Conservation (phyloP, 139 green algal species). For the Chlorella sorokiniana region DNA sequence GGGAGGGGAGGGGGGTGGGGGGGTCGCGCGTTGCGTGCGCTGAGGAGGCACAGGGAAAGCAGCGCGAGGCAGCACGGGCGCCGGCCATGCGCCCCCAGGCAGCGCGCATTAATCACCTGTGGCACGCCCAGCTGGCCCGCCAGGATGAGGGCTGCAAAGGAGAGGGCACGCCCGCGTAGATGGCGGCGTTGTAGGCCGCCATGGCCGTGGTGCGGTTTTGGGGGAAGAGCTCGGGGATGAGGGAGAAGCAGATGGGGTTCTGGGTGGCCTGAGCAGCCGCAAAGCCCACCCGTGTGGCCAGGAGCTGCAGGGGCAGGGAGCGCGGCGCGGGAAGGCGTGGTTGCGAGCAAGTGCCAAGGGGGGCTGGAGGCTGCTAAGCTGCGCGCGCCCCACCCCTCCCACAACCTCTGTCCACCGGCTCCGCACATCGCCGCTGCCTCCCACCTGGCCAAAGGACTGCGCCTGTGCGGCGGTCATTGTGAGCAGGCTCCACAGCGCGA, state of each 20-base stretch:
- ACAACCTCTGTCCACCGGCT: not conserved
- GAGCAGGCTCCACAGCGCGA: conserved; percentile 72
- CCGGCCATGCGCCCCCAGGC: not conserved
- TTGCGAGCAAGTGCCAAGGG: not conserved
- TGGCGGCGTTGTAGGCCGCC: conserved; percentile 86
- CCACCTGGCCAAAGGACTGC: conserved; percentile 38
- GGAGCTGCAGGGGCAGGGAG: conserved; percentile 51
- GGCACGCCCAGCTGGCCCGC: conserved; percentile 59
- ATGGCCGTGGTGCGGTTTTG: conserved; percentile 79
- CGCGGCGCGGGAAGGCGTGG: not conserved
- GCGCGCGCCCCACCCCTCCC: too few species aligned
- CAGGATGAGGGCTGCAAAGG: conserved; percentile 72
- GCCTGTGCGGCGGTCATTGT: conserved; percentile 67
- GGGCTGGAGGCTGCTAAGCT: not conserved
- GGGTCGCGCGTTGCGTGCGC: too few species aligned
- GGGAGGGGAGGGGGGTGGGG: not conserved
- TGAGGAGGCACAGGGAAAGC: too few species aligned
- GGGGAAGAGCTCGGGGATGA: conserved; percentile 92
- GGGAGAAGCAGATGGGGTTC: conserved; percentile 83
- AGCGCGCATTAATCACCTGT: not conserved
- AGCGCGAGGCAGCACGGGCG: not conserved
- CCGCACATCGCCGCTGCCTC: not conserved
- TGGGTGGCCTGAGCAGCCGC: conserved; percentile 79
- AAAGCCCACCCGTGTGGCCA: conserved; percentile 75
- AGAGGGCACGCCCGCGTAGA: conserved; percentile 88